Conservation (phyloP, 140 eudicot species). For the Ambrosia hybrid region DNA sequence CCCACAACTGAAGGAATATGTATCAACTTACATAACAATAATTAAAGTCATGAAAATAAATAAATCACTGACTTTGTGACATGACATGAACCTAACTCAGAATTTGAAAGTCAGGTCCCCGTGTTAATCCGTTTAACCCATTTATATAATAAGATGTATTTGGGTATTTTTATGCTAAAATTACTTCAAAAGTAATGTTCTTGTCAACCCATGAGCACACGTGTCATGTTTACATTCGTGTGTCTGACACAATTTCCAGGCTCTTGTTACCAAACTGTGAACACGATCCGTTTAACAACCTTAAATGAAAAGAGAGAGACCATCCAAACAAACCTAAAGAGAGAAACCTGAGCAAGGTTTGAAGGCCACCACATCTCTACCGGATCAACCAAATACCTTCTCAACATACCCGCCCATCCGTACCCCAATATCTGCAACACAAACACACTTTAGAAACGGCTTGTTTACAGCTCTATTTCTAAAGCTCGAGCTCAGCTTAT, state of each 20-base stretch:
- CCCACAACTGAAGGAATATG: not conserved
- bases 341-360: conserved; percentile 91
- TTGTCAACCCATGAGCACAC: too few relatives aligned
- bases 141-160: too few relatives aligned
- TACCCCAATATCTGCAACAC: conserved; percentile 62
- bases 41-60: not conserved
- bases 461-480: too few relatives aligned
- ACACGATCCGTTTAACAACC: not conserved
- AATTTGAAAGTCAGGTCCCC: too few relatives aligned
- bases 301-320: not conserved
- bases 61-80: not conserved
- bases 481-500: too few relatives aligned
- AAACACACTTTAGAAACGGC: not conserved
- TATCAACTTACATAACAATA: not conserved
- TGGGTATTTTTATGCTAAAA: too few relatives aligned
- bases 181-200: too few relatives aligned
- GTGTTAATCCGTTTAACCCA: too few relatives aligned
- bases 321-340: conserved; percentile 56
- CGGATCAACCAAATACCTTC: conserved; percentile 91
- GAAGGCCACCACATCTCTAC: conserved; percentile 99
- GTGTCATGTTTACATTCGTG: not conserved
- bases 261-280: not conserved
- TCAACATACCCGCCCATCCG: conserved; percentile 98
- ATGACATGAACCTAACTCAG: too few relatives aligned
- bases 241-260: too few relatives aligned